Evolutionary conservation across 202 grass and related monocot genomes (phyloP).

Genomic region (Schoenoplectus tabernaemontani): DNA sequence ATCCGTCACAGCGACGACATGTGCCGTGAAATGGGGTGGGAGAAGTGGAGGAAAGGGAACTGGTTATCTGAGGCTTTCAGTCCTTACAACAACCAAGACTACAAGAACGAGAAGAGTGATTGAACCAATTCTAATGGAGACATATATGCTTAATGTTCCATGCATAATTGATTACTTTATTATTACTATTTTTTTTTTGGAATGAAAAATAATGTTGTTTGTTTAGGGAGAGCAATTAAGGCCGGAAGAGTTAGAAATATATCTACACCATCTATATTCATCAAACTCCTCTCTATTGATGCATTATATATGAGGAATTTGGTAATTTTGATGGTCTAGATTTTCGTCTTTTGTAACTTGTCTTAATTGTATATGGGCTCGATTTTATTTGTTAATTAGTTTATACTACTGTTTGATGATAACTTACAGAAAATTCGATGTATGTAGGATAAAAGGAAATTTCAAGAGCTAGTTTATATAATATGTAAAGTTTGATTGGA

Average conservation of each 20-base stretch:
- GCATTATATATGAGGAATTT: not conserved
- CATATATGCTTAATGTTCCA: not conserved
- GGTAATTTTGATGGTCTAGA: slow-evolving; percentile 10
- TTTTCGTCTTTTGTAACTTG: not conserved
- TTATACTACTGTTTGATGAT: not conserved
- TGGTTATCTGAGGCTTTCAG: slow-evolving; percentile 84
- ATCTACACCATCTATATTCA: not conserved
- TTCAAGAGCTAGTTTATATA: too few species aligned
- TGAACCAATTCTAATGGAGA: not conserved
- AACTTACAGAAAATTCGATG: not conserved
- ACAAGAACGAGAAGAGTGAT: slow-evolving; percentile 41
- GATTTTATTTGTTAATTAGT: not conserved
- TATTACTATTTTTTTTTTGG: not conserved
- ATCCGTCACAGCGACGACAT: slow-evolving; percentile 97
- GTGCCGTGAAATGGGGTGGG: slow-evolving; percentile 66
- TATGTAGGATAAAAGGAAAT: not conserved
- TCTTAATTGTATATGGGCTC: not conserved
- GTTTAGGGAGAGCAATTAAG: not conserved
- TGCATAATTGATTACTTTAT: not conserved
- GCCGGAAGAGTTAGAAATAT: not conserved
- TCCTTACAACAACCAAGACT: slow-evolving; percentile 90
- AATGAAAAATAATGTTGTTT: not conserved
- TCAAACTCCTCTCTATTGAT: not conserved
- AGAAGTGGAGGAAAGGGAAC: slow-evolving; percentile 54
- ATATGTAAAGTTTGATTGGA: not conserved